phyloP scores from a whole-genome alignment of 2,329 filamentous ascomycete genomes.

The Didymella keratinophila region DNA sequence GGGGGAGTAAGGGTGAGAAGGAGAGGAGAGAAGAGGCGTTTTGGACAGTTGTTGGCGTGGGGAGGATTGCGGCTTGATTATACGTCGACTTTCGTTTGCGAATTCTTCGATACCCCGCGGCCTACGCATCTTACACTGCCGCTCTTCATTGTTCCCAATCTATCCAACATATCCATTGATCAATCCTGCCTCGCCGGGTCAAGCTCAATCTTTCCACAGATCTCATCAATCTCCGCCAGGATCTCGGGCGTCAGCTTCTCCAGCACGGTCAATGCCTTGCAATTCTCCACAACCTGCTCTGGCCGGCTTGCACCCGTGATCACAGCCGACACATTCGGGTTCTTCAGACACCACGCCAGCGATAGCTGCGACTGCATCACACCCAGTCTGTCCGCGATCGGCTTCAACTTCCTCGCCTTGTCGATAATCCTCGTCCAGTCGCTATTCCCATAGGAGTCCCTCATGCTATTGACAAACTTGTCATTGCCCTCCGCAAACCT shows the following conservation, averaged over 20 bases:
- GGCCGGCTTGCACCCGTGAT: slow-evolving; percentile 42
- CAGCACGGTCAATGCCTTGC: slow-evolving; percentile 54
- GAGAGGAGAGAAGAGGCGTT: slow-evolving; percentile 88
- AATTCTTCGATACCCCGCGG: slow-evolving; percentile 13
- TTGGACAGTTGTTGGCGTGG: slow-evolving; percentile 92
- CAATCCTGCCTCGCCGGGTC: slow-evolving; percentile 12
- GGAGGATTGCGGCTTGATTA: slow-evolving; percentile 67
- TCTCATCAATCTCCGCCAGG: slow-evolving; percentile 53
- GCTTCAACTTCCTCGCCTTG: slow-evolving; percentile 59
- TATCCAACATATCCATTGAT: background rate
- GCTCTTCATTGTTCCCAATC: background rate
- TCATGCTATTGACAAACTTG: slow-evolving; percentile 61
- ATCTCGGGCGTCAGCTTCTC: slow-evolving; percentile 56
- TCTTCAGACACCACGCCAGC: slow-evolving; percentile 49
- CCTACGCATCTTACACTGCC: background rate
- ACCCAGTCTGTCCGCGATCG: slow-evolving; percentile 70
- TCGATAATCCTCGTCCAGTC: slow-evolving; percentile 65
- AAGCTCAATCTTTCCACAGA: slow-evolving; percentile 18
- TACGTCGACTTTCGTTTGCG: slow-evolving; percentile 4
- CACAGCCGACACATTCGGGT: slow-evolving; percentile 43
- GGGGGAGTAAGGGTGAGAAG: slow-evolving; percentile 67
- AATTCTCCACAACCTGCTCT: slow-evolving; percentile 47
- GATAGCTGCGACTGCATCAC: slow-evolving; percentile 58
- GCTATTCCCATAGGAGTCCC: slow-evolving; percentile 57
- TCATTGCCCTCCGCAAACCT: slow-evolving; percentile 66